Evolutionary conservation across 441 rosid genomes (phyloP).

Genomic region (Gossypium davidsonii): DNA sequence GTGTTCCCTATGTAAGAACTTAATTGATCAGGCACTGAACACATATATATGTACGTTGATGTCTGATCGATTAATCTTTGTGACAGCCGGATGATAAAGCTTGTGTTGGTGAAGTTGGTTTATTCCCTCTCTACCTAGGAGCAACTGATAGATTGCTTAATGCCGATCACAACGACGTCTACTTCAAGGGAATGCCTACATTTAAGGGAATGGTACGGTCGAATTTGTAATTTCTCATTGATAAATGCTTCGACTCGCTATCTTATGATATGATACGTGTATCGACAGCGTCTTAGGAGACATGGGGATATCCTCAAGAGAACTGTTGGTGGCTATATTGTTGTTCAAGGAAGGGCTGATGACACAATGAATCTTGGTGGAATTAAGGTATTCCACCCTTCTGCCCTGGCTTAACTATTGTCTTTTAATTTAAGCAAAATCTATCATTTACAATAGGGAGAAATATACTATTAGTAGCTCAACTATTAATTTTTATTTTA

Average conservation of each 20-base stretch:
- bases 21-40: neutral
- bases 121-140: conserved; percentile 66
- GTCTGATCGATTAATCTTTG: conserved; percentile 4
- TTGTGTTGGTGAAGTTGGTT: conserved; percentile 81
- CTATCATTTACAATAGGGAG: neutral
- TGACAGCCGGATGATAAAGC: conserved; percentile 69
- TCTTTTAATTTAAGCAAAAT: neutral
- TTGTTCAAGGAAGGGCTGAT: conserved; percentile 84
- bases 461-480: no score
- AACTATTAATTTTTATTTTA: no score
- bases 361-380: conserved; percentile 99
- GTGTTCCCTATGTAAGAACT: conserved; percentile 51
- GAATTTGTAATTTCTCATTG: neutral
- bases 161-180: conserved; percentile 64
- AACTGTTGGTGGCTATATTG: conserved; percentile 63
- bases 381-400: conserved; percentile 51
- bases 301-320: conserved; percentile 79
- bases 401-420: neutral
- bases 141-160: conserved; percentile 74
- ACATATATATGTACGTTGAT: neutral
- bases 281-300: conserved; percentile 66
- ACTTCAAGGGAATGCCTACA: conserved; percentile 78
- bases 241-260: neutral
- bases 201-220: conserved; percentile 56
- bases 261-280: conserved; percentile 9